Base-by-base conservation (phyloP, 73 alveolate genomes). In the Halteria grandinella region DNA sequence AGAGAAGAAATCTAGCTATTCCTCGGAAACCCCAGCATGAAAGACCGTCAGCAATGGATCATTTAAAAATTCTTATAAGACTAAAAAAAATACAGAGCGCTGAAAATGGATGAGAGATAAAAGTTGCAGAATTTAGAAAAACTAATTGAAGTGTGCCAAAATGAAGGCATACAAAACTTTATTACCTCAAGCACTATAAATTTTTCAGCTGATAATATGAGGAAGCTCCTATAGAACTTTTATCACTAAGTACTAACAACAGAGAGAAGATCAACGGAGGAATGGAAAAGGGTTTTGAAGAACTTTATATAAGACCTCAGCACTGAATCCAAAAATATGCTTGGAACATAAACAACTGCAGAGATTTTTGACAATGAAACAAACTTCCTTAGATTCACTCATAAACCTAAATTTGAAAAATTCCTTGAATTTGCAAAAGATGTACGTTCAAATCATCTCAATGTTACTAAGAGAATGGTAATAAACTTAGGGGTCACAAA, bases 11-110 rank as follows among this genome's bases (percentile, higher is more conserved):
- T 48, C 60, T 11, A 48, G 28, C 7, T 48, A n/a, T 48, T 48
- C 28, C n/a, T 48, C 12, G 60, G 60, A 11, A 48, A 48, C 60
- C 60, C 60, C n/a, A 11, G 60, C 60, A 11, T 11, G 29, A n/a
- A 11, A 15, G 28, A 10, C 60, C 8, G 28, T 7, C 10, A 11
- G 7, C 28, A 48, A 48, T 48, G 60, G 60, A 11, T n/a, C 28
- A 18, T 15, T 48, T 11, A 15, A n/a, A 48, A 48, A 48, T 11
- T 48, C 12, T 8, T 11, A n/a, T 12, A 48, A n/a, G 8, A 24
- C 28, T 11, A n/a, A 48, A 24, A 11, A 11, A 8, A 18, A 15
- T 11, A 11, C 28, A n/a, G n/a, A n/a, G n/a, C n/a, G n/a, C n/a
- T n/a, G n/a, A n/a, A n/a, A n/a, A n/a, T n/a, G n/a, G n/a, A n/a